Conservation (phyloP, 2,329 filamentous ascomycete species). For the Phyllosticta capitalensis region DNA sequence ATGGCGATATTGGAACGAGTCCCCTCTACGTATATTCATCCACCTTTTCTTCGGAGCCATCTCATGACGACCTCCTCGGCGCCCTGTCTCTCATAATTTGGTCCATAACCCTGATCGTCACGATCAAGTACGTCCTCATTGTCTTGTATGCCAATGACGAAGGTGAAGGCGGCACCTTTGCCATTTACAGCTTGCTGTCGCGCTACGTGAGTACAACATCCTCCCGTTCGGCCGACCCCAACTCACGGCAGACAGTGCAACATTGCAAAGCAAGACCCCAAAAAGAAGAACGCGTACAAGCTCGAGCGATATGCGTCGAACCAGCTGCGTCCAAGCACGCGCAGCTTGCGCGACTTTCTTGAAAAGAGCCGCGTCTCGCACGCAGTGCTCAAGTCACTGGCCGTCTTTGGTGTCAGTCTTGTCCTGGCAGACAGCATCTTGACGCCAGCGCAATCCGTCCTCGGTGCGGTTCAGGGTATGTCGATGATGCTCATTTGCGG, state of each 20-base stretch:
- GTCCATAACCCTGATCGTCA: constrained; percentile 60
- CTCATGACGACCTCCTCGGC: constrained; percentile 51
- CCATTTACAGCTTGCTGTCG: constrained; percentile 54
- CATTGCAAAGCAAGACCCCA: constrained; percentile 50
- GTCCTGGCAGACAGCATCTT: constrained; percentile 59
- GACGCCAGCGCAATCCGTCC: constrained; percentile 60
- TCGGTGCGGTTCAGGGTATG: constrained; percentile 56
- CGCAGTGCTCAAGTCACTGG: constrained; percentile 49
- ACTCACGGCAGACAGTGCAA: constrained; percentile 35
- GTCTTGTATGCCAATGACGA: constrained; percentile 59
- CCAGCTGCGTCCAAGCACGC: constrained; percentile 45
- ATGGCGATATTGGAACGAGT: constrained; percentile 58
- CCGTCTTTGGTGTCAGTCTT: constrained; percentile 57
- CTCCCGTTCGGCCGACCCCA: no score
- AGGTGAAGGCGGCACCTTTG: constrained; percentile 62
- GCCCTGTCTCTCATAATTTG: constrained; percentile 60
- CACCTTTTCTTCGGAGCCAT: constrained; percentile 51
- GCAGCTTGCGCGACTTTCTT: constrained; percentile 45
- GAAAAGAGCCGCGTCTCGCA: constrained; percentile 48
- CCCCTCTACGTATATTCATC: constrained; percentile 64
- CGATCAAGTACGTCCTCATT: constrained; percentile 58
- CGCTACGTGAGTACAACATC: constrained; percentile 35
- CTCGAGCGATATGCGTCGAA: constrained; percentile 50
- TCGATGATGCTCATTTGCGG: background rate
- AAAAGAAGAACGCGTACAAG: constrained; percentile 42